Conservation (phyloP, 202 grass and related monocot species). For the Elaeis oleifera region DNA sequence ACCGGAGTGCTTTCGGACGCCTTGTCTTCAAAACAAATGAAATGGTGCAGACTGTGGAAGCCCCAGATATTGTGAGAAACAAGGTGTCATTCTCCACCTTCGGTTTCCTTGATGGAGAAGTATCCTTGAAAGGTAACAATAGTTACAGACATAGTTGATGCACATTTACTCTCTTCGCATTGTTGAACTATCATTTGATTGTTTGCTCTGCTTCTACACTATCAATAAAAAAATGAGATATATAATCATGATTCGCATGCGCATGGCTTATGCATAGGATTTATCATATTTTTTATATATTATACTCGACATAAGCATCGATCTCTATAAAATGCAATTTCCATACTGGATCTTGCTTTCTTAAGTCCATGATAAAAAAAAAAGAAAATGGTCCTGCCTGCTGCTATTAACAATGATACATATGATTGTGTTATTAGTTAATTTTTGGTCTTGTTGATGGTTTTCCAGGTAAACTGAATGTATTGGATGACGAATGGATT, state of each 20-base stretch:
- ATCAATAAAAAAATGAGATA: no score
- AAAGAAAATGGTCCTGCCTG: no score
- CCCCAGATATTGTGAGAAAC: slow-evolving; percentile 60
- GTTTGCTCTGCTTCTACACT: no score
- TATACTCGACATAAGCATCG: background rate
- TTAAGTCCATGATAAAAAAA: no score
- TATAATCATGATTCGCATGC: no score
- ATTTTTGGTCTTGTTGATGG: background rate
- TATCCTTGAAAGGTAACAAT: slow-evolving; percentile 70
- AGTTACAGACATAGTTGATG: background rate
- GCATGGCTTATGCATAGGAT: no score
- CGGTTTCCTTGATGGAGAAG: slow-evolving; percentile 56
- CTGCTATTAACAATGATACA: background rate
- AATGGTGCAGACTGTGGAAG: slow-evolving; percentile 80
- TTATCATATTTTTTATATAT: no score
- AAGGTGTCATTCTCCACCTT: slow-evolving; percentile 66
- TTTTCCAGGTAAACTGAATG: slow-evolving; percentile 65
- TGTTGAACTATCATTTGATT: slow-evolving; percentile 4
- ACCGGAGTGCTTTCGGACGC: slow-evolving; percentile 58
- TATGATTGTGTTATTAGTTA: background rate
- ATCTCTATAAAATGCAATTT: no score
- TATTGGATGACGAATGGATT: slow-evolving; percentile 77
- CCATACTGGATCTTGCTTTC: no score
- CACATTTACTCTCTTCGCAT: background rate
- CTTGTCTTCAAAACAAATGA: slow-evolving; percentile 86